Conservation (phyloP, 306 rosid genomes). For the Prunus padus region DNA sequence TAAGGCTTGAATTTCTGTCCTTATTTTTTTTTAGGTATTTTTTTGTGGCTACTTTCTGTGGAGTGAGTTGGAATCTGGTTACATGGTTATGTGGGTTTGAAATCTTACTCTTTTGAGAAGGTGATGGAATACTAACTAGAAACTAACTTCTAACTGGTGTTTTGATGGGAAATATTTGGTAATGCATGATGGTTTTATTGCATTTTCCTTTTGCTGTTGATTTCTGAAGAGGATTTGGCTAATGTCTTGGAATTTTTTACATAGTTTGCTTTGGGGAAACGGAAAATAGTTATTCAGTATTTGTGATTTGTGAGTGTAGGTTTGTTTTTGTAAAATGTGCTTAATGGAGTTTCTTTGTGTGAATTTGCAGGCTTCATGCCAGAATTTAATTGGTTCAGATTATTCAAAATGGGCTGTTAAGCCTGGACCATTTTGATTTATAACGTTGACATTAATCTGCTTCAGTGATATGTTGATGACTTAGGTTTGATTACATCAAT, state of each 20-base stretch:
- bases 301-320: background rate
- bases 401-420: background rate
- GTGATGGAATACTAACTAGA: background rate
- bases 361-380: background rate
- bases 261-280: background rate
- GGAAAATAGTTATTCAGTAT: background rate
- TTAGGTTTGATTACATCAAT: too few species aligned
- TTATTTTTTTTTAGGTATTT: too few species aligned
- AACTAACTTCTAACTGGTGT: background rate
- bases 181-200: background rate
- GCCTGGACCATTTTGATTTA: background rate
- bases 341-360: background rate
- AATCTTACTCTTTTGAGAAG: too few species aligned
- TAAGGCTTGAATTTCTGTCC: background rate
- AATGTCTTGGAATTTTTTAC: background rate
- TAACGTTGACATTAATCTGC: too few species aligned
- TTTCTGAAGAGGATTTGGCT: background rate
- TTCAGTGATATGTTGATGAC: too few species aligned
- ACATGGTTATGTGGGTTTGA: background rate
- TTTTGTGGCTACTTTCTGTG: background rate
- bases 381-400: background rate
- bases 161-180: background rate
- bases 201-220: background rate
- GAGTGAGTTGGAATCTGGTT: background rate
- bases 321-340: background rate